Percentiles rank a stretch among this genome's conserved stretches.
Conservation (phyloP, 805 yeast species). For the Ogataea dorogensis region DNA sequence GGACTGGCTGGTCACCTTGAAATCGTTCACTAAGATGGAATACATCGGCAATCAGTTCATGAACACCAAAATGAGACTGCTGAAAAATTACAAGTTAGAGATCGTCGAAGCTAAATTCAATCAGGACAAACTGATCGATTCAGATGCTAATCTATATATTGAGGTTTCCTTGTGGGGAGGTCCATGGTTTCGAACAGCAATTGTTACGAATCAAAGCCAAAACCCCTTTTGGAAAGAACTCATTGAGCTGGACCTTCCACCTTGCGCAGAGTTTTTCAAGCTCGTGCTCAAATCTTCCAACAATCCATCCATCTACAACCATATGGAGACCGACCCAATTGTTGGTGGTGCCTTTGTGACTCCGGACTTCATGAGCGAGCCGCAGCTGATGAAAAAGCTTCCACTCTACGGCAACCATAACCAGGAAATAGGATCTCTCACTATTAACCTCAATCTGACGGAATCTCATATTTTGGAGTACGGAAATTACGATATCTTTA, state of each 20-base stretch:
- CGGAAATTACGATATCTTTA: conserved; percentile 57
- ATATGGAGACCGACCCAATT: conserved; percentile 35
- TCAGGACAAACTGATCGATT: conserved; percentile 1
- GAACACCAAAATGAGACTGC: conserved; percentile 46
- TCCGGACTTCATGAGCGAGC: conserved; percentile 45
- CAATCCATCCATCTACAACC: conserved; percentile 16
- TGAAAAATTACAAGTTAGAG: conserved; percentile 53
- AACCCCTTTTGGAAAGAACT: conserved; percentile 85
- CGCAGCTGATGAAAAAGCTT: conserved; percentile 23
- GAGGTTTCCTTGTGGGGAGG: conserved; percentile 72
- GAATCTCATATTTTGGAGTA: conserved; percentile 63
- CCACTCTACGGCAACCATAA: conserved; percentile 24
- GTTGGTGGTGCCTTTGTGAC: conserved; percentile 56
- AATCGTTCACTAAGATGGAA: conserved; percentile 61
- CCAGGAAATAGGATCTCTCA: conserved; percentile 55
- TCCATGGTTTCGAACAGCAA: conserved; percentile 77
- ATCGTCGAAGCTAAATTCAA: conserved; percentile 65
- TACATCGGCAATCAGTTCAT: conserved; percentile 32
- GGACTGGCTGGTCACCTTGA: conserved; percentile 72
- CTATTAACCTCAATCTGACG: conserved; percentile 47
- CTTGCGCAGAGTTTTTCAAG: conserved; percentile 50
- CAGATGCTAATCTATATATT: conserved; percentile 45
- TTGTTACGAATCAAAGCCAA: conserved; percentile 42
- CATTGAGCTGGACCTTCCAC: conserved; percentile 60
- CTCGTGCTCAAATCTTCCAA: conserved; percentile 39